phyloP scores from a whole-genome alignment of 2,329 filamentous ascomycete species.

The Claviceps digitariae region DNA sequence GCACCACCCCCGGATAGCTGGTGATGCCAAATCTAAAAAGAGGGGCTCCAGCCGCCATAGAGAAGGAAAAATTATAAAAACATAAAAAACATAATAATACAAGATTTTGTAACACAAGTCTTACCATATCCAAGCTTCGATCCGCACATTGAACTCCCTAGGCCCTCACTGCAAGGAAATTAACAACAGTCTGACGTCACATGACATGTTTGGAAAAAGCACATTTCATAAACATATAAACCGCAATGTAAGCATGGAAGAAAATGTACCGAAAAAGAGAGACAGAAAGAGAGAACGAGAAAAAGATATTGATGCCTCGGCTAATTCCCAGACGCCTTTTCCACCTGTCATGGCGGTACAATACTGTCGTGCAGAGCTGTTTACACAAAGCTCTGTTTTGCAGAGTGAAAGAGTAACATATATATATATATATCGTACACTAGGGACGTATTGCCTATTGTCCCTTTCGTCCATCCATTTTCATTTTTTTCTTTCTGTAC shows the following conservation, averaged over 20 bases:
- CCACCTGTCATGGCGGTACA: conserved; percentile 16
- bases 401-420: conserved; percentile 16
- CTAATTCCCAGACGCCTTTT: conserved; percentile 16
- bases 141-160: no score
- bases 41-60: no score
- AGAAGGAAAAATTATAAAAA: neutral
- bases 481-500: neutral
- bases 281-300: conserved; percentile 8
- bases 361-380: conserved; percentile 22
- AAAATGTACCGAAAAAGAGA: no score
- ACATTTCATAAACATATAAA: no score
- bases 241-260: neutral
- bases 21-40: neutral
- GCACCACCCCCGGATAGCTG: conserved; percentile 12
- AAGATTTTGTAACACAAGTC: neutral
- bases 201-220: no score
- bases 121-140: no score
- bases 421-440: conserved; percentile 26
- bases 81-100: neutral
- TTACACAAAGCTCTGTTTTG: conserved; percentile 29
- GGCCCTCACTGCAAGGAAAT: no score
- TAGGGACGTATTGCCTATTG: conserved; percentile 4
- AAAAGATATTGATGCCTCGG: conserved; percentile 7
- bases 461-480: neutral
- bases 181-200: no score